These are phyloP conservation scores for Pleurozium schreberi DNA, from an alignment of 225 moss, liverwort and hornwort species.

Conservation along the genomic window DNA sequence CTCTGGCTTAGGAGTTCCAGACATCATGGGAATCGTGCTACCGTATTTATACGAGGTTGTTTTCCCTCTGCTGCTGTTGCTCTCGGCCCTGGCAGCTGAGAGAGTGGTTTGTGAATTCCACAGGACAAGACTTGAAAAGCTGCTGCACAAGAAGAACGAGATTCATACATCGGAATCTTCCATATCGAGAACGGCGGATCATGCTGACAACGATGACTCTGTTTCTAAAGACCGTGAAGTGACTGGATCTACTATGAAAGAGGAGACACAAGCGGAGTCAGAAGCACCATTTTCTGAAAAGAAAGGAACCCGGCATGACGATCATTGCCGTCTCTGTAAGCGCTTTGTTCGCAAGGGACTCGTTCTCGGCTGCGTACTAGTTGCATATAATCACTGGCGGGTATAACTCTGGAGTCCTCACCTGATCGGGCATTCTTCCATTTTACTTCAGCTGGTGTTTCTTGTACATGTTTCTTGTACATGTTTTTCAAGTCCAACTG, in stretches of 20 bases:
- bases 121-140: conserved; percentile 5
- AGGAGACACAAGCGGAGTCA: background rate
- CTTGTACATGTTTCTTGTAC: background rate
- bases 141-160: background rate
- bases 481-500: background rate
- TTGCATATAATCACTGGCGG: conserved; percentile 57
- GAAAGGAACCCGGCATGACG: background rate
- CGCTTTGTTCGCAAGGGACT: conserved; percentile 64
- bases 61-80: conserved; percentile 56
- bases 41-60: conserved; percentile 58
- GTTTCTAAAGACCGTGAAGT: background rate
- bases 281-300: background rate
- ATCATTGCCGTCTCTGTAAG: conserved; percentile 27
- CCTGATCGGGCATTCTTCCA: background rate
- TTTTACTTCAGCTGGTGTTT: background rate
- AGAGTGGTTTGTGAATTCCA: conserved; percentile 60
- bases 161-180: background rate
- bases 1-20: conserved; percentile 67
- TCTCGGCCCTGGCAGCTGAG: conserved; percentile 79
- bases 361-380: conserved; percentile 49
- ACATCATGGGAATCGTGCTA: conserved; percentile 75
- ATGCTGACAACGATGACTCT: background rate
- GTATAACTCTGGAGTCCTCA: conserved; percentile 4
- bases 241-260: background rate
- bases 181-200: background rate